phyloP scores from a whole-genome alignment of 805 yeast species.

The Alloascoidea africana region DNA sequence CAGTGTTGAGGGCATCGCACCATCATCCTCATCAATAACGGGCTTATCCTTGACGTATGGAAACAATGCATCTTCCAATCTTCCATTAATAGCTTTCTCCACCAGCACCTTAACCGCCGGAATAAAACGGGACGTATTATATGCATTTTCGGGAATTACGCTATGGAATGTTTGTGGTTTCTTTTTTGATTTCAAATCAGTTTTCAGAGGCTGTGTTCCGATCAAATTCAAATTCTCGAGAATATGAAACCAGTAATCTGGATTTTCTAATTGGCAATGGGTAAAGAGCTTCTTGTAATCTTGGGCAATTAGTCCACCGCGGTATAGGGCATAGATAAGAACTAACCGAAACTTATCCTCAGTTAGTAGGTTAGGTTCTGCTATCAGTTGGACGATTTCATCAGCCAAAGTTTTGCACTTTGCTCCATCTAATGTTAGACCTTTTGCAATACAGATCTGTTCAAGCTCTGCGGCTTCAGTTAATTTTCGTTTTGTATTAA shows the following conservation, averaged over 20 bases:
- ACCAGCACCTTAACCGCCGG: constrained; percentile 54
- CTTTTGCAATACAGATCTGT: constrained; percentile 65
- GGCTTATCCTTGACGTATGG: constrained; percentile 73
- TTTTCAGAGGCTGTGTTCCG: constrained; percentile 41
- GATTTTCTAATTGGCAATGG: constrained; percentile 29
- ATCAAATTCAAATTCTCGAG: constrained; percentile 41
- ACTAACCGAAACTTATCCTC: constrained; percentile 66
- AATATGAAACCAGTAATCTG: constrained; percentile 31
- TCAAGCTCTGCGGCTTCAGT: constrained; percentile 74
- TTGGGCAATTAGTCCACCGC: constrained; percentile 52
- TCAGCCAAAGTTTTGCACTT: constrained; percentile 45
- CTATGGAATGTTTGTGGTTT: constrained; percentile 28
- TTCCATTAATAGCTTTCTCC: constrained; percentile 28
- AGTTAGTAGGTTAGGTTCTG: constrained; percentile 29
- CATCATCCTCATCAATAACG: constrained; percentile 21
- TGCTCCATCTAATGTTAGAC: constrained; percentile 52
- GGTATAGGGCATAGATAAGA: constrained; percentile 56
- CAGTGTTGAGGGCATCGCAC: constrained; percentile 32
- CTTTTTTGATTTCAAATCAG: constrained; percentile 15
- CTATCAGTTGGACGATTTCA: constrained; percentile 39
- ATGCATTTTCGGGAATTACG: constrained; percentile 28
- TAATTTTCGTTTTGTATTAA: constrained; percentile 40
- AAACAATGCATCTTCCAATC: constrained; percentile 42
- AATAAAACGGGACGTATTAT: constrained; percentile 54
- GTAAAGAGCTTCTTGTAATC: constrained; percentile 60